Percentiles rank a stretch among this genome's conserved stretches.
Conservation (phyloP, 2,329 filamentous ascomycete genomes). For the Trichoderma koningiopsis region DNA sequence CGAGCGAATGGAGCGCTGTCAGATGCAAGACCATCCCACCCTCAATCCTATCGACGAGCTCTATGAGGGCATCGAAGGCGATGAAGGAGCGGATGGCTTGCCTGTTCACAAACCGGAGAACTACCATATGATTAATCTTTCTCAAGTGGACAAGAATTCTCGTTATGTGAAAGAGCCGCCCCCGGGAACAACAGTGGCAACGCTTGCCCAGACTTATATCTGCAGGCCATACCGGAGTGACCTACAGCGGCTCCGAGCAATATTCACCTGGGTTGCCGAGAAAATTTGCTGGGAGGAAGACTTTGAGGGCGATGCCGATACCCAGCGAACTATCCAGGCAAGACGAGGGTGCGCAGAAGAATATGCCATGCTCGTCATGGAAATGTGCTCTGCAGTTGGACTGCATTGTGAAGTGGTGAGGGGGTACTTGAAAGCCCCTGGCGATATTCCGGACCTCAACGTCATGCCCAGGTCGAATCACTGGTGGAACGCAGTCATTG, state of each 20-base stretch:
- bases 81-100: conserved; percentile 83
- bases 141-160: conserved; percentile 91
- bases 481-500: conserved; percentile 94
- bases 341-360: conserved; percentile 86
- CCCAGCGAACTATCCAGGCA: conserved; percentile 78
- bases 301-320: conserved; percentile 81
- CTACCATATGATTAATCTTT: conserved; percentile 77
- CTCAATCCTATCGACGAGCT: conserved; percentile 89
- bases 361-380: conserved; percentile 81
- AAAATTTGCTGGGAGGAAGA: conserved; percentile 95
- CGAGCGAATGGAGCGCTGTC: conserved; percentile 84
- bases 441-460: conserved; percentile 78
- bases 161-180: conserved; percentile 85
- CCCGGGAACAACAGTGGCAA: conserved; percentile 76
- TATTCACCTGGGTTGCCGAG: conserved; percentile 97
- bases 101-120: conserved; percentile 82
- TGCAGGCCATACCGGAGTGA: conserved; percentile 94
- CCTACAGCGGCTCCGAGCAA: conserved; percentile 87
- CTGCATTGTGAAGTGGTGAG: conserved; percentile 84
- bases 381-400: conserved; percentile 92
- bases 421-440: conserved; percentile 88
- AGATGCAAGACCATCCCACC: conserved; percentile 90
- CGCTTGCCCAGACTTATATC: conserved; percentile 85
- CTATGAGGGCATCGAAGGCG: conserved; percentile 80
- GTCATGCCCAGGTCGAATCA: conserved; percentile 88